A percentile compares a stretch with the other conserved stretches of the same genome.
These are phyloP conservation scores for Populus trichocarpa DNA, from an alignment of 441 rosid genomes.

Conservation along the genomic window DNA sequence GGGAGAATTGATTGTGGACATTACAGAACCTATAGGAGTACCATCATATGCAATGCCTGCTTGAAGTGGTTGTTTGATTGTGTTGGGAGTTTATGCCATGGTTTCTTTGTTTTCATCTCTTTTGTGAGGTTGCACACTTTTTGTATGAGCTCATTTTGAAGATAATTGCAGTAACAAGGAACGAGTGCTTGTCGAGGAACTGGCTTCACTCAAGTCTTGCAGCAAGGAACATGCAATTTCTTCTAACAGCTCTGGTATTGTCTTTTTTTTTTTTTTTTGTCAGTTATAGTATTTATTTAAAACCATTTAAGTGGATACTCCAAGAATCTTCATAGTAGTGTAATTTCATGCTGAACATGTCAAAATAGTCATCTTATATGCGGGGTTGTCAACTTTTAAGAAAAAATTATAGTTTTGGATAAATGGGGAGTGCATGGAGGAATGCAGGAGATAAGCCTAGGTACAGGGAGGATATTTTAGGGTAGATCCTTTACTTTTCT, in stretches of 20 bases:
- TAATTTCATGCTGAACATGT: neutral
- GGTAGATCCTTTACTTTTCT: no score
- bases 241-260: conserved; percentile 32
- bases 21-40: no score
- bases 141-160: conserved; percentile 12
- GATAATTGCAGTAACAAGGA: conserved; percentile 54
- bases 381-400: neutral
- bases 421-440: neutral
- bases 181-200: conserved; percentile 59
- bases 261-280: neutral
- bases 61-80: no score
- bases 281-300: neutral
- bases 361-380: neutral
- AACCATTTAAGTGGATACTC: neutral
- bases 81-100: neutral
- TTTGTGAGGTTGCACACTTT: neutral
- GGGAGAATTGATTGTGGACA: no score
- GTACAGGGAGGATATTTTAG: neutral
- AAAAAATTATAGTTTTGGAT: neutral
- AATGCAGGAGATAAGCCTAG: neutral
- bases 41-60: no score
- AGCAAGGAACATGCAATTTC: conserved; percentile 35
- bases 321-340: neutral
- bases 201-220: conserved; percentile 50
- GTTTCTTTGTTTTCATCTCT: neutral